Evolutionary conservation across 1,284 basidiomycete genomes (phyloP).

Genomic region (Irpex lacteus): DNA sequence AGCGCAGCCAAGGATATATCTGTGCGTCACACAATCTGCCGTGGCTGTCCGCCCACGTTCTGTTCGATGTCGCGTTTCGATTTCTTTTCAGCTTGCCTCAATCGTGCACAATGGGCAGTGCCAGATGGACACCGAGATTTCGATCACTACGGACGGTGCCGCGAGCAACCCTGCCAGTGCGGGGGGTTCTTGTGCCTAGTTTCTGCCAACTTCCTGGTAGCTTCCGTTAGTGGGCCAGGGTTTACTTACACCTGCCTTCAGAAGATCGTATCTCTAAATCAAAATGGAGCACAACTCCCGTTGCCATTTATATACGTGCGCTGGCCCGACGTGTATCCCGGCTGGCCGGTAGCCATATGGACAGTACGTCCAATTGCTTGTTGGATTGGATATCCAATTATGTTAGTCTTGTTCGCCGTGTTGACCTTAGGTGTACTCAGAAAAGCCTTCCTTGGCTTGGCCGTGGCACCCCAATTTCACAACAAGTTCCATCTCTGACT

Average conservation of each 20-base stretch:
- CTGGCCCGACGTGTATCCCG: background rate
- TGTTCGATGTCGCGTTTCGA: background rate
- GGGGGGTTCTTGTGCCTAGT: background rate
- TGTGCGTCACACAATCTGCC: background rate
- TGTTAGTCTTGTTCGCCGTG: background rate
- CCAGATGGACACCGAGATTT: background rate
- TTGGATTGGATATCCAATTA: background rate
- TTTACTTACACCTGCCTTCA: background rate
- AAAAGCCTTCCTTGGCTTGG: background rate
- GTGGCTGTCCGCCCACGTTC: background rate
- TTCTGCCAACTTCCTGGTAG: background rate
- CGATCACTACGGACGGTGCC: background rate
- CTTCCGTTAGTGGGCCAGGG: background rate
- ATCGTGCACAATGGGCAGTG: background rate
- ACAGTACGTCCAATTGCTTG: background rate
- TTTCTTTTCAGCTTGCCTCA: background rate
- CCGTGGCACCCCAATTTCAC: background rate
- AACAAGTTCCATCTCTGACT: background rate
- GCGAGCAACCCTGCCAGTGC: background rate
- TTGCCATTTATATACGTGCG: background rate
- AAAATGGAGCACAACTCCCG: background rate
- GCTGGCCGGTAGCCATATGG: background rate
- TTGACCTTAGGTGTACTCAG: background rate
- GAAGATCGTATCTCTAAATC: background rate
- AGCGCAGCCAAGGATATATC: background rate